phyloP scores from a whole-genome alignment of 805 yeast genomes.

The Saturnispora halmiae region DNA sequence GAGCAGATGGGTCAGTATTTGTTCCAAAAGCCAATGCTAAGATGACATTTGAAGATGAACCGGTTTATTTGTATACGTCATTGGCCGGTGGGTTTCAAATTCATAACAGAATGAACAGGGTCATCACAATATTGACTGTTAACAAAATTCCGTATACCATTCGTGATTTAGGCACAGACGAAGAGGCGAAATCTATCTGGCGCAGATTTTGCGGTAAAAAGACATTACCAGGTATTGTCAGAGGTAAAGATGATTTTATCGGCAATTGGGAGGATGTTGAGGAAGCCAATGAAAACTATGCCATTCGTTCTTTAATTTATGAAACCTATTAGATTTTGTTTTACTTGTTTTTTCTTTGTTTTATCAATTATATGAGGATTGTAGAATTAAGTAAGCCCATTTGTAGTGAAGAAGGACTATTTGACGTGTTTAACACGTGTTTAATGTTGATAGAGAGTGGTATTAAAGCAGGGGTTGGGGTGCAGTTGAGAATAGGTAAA shows the following conservation, averaged over 20 bases:
- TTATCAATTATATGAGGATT: neutral
- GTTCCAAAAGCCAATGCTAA: conserved; percentile 27
- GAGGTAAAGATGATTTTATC: conserved; percentile 71
- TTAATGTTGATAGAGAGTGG: conserved; percentile 23
- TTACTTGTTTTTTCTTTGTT: neutral
- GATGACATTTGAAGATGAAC: conserved; percentile 38
- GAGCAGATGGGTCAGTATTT: conserved; percentile 21
- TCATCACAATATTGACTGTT: conserved; percentile 66
- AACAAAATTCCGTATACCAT: conserved; percentile 58
- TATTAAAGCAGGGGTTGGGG: conserved; percentile 22
- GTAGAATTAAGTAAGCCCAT: neutral
- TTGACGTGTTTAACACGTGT: conserved; percentile 3
- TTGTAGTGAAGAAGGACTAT: neutral
- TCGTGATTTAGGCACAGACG: conserved; percentile 82
- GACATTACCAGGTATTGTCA: conserved; percentile 73
- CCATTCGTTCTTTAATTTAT: conserved; percentile 52
- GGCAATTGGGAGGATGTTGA: conserved; percentile 84
- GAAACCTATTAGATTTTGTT: conserved; percentile 41
- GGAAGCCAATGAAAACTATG: conserved; percentile 76
- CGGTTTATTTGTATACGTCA: conserved; percentile 75
- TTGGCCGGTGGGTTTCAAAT: conserved; percentile 82
- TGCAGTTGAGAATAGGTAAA: conserved; percentile 15
- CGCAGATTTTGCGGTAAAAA: conserved; percentile 63
- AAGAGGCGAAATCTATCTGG: conserved; percentile 79
- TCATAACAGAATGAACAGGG: conserved; percentile 64